These are phyloP conservation scores for Jacaranda mimosifolia DNA, from an alignment of 257 asterid genomes.

Conservation along the genomic window DNA sequence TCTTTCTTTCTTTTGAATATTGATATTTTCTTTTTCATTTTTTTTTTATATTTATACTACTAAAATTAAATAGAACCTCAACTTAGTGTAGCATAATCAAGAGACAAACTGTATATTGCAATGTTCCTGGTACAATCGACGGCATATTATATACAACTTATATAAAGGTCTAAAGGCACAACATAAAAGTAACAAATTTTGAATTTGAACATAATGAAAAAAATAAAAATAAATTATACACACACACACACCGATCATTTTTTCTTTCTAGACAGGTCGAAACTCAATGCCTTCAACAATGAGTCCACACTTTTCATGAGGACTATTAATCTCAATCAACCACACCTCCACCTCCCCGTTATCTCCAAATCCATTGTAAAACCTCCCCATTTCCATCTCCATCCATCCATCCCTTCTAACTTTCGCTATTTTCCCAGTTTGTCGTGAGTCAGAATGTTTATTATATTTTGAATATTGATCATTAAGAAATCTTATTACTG, in stretches of 20 bases:
- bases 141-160: no score
- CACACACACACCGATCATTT: background rate
- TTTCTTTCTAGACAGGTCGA: constrained; percentile 46
- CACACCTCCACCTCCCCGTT: constrained; percentile 59
- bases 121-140: no score
- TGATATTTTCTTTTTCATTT: no score
- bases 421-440: constrained; percentile 48
- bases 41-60: no score
- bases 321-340: constrained; percentile 56
- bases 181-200: background rate
- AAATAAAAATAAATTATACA: no score
- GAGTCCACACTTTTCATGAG: constrained; percentile 56
- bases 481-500: constrained; percentile 41
- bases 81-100: no score
- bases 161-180: no score
- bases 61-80: no score
- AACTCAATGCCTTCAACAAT: constrained; percentile 71
- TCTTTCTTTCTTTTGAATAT: no score
- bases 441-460: constrained; percentile 32
- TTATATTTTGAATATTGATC: constrained; percentile 1
- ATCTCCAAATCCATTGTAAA: constrained; percentile 42
- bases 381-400: constrained; percentile 66
- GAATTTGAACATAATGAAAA: background rate
- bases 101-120: no score
- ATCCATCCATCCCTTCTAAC: constrained; percentile 66